Evolutionary conservation across 2,329 filamentous ascomycete genomes (phyloP).

Genomic region (Trichoderma sp.): DNA sequence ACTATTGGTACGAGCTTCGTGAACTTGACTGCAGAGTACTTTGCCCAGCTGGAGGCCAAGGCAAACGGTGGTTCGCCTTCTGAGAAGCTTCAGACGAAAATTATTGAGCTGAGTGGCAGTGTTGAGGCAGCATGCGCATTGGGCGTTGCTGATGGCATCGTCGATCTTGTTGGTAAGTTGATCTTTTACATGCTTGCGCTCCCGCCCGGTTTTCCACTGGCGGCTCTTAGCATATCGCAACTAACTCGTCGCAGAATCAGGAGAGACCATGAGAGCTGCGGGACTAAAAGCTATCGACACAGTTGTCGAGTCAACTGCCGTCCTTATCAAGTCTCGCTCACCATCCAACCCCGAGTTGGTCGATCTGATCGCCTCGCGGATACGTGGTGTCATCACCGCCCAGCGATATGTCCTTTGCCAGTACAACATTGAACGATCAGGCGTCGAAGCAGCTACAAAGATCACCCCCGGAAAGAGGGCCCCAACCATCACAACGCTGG

Average conservation of each 20-base stretch:
- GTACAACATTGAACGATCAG: slow-evolving; percentile 80
- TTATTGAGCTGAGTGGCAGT: slow-evolving; percentile 92
- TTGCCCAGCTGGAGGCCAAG: slow-evolving; percentile 68
- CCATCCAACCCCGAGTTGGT: slow-evolving; percentile 78
- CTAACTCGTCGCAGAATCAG: slow-evolving; percentile 65
- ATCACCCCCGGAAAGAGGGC: slow-evolving; percentile 94
- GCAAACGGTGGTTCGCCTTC: slow-evolving; percentile 33
- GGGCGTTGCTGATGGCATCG: slow-evolving; percentile 93
- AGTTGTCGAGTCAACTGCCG: slow-evolving; percentile 80
- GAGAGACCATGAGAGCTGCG: slow-evolving; percentile 96
- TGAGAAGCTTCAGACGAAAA: slow-evolving; percentile 71
- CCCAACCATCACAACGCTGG: slow-evolving; percentile 84
- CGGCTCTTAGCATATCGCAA: too few relatives aligned
- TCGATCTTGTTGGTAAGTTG: slow-evolving; percentile 86
- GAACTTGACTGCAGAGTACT: slow-evolving; percentile 77
- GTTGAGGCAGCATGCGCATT: slow-evolving; percentile 95
- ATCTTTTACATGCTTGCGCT: not conserved
- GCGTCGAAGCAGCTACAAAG: slow-evolving; percentile 63
- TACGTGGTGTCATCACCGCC: slow-evolving; percentile 90
- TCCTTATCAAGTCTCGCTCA: slow-evolving; percentile 86
- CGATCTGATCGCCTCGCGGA: slow-evolving; percentile 79
- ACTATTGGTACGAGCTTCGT: slow-evolving; percentile 97
- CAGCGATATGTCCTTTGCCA: slow-evolving; percentile 93
- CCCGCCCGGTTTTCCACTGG: too few relatives aligned
- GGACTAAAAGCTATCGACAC: slow-evolving; percentile 93